Evolutionary conservation across 1,284 basidiomycete genomes (phyloP).

Genomic region (Rhizoctonia solani): DNA sequence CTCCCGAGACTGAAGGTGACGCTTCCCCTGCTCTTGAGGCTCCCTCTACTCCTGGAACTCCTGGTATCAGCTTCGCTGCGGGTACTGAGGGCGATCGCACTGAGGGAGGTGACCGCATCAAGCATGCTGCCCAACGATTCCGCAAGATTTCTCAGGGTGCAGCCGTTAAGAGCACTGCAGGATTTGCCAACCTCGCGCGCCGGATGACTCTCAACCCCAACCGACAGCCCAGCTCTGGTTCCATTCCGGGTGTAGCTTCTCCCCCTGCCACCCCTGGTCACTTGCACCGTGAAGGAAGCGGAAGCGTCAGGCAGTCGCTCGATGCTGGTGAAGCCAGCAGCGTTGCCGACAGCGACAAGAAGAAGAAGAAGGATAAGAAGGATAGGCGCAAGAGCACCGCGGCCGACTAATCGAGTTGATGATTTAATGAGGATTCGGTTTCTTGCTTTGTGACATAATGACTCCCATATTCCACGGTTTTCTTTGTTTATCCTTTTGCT

Average conservation of each 20-base stretch:
- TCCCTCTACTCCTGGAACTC: neutral
- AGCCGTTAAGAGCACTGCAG: too few species aligned
- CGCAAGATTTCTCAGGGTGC: too few species aligned
- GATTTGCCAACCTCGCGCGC: slow-evolving; percentile 16
- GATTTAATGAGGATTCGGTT: neutral
- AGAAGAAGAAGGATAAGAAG: slow-evolving; percentile 33
- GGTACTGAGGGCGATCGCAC: too few species aligned
- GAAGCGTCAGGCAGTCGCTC: neutral
- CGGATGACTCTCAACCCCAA: slow-evolving; percentile 10
- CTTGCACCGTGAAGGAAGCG: slow-evolving; percentile 9
- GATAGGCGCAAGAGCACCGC: slow-evolving; percentile 24
- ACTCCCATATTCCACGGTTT: neutral
- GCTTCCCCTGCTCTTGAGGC: slow-evolving; percentile 2
- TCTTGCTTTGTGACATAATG: neutral
- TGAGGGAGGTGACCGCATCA: slow-evolving; percentile 17
- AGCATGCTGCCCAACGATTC: slow-evolving; percentile 14
- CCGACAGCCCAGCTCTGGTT: slow-evolving; percentile 16
- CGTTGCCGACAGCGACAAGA: slow-evolving; percentile 29
- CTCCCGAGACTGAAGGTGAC: too few species aligned
- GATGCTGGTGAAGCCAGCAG: neutral
- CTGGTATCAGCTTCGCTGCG: slow-evolving; percentile 7
- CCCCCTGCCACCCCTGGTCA: slow-evolving; percentile 11
- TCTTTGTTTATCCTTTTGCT: too few species aligned
- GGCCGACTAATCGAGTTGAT: neutral
- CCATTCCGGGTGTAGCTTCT: neutral